A percentile compares a stretch with the other conserved stretches of the same genome.
Evolutionary conservation across 345 rosid species (phyloP).

Genomic region (Toxicodendron radicans): DNA sequence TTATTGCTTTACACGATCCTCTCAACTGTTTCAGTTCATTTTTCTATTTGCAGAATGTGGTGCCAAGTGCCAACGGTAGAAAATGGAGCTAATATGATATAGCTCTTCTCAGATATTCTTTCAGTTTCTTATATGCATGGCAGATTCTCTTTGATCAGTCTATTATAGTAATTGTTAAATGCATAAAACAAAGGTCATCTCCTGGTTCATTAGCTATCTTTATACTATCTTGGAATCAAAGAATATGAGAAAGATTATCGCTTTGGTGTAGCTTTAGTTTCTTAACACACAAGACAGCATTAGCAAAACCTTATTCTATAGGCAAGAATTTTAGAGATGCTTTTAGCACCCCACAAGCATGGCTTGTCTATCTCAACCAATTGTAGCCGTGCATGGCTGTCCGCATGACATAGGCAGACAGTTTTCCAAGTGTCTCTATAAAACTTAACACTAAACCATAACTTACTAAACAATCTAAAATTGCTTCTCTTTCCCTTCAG

Average conservation of each 20-base stretch:
- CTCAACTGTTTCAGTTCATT: neutral
- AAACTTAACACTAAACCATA: neutral
- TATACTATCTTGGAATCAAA: slow-evolving; percentile 3
- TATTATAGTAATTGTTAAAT: neutral
- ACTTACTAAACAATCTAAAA: slow-evolving; percentile 12
- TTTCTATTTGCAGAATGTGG: neutral
- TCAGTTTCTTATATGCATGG: neutral
- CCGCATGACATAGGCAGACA: neutral
- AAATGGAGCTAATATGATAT: neutral
- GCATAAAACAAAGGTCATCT: neutral
- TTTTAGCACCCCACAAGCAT: neutral
- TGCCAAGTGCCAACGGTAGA: neutral
- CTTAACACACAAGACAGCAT: slow-evolving; percentile 32
- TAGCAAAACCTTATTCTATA: slow-evolving; percentile 30
- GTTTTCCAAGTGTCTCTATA: neutral
- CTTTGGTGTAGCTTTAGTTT: slow-evolving; percentile 27
- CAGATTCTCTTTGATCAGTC: neutral
- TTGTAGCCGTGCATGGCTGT: slow-evolving; percentile 14
- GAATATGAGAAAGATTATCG: slow-evolving; percentile 9
- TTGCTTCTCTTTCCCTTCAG: neutral
- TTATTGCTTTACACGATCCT: neutral
- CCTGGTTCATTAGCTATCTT: neutral
- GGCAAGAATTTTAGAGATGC: slow-evolving; percentile 32
- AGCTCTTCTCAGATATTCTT: slow-evolving; percentile 3
- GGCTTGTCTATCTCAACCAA: neutral